These are phyloP conservation scores for Perkinsus olseni DNA, from an alignment of 169 alveolate species.

Conservation along the genomic window DNA sequence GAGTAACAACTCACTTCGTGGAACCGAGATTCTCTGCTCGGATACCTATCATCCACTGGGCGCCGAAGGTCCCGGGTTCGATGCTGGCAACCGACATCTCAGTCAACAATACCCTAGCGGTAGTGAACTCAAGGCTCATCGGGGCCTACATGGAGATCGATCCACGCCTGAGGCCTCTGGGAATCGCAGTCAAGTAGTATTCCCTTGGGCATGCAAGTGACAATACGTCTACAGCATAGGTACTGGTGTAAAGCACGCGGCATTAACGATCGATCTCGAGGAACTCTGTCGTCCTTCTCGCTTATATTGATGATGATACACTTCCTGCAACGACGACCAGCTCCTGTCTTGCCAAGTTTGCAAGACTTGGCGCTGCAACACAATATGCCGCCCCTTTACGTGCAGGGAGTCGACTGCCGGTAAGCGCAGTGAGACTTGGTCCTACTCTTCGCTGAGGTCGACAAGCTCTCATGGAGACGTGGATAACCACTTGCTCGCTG, in stretches of 20 bases:
- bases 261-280: conserved; percentile 23
- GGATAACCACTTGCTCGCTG: not conserved
- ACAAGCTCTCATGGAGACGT: too few relatives aligned
- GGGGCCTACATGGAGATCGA: conserved; percentile 24
- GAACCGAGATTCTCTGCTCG: conserved; percentile 30
- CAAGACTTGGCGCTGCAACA: conserved; percentile 34
- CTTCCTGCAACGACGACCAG: conserved; percentile 11
- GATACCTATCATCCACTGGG: conserved; percentile 38
- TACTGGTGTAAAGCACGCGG: conserved; percentile 23
- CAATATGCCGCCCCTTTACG: conserved; percentile 20
- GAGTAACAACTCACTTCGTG: conserved; percentile 17
- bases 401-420: conserved; percentile 37
- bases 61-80: conserved; percentile 17
- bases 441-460: too few relatives aligned
- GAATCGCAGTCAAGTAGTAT: conserved; percentile 21
- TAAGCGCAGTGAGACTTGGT: not conserved
- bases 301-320: conserved; percentile 28
- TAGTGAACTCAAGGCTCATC: conserved; percentile 28
- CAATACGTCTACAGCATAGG: not conserved
- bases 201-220: not conserved
- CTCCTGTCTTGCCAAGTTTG: conserved; percentile 20
- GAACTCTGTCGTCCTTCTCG: conserved; percentile 26
- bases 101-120: conserved; percentile 36
- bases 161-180: conserved; percentile 16
- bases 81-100: conserved; percentile 4